Evolutionary conservation across 208 protist genomes (phyloP).

Genomic region (Leishmania major): DNA sequence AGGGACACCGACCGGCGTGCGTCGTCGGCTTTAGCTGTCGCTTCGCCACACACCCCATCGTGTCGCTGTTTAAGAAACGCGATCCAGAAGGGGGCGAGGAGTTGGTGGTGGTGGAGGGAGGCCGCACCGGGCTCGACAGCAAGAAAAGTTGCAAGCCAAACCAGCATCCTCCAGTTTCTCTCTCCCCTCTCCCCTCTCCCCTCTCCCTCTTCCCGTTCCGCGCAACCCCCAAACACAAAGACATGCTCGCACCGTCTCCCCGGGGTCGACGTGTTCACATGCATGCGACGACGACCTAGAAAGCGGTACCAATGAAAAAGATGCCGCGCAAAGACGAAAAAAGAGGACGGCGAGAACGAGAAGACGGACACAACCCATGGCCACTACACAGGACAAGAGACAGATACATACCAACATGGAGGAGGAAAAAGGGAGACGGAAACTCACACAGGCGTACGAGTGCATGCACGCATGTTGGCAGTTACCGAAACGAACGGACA

Average conservation of each 20-base stretch:
- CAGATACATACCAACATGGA: not conserved
- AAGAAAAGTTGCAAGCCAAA: not conserved
- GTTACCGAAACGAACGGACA: not conserved
- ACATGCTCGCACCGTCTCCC: no score
- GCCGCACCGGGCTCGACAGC: not conserved
- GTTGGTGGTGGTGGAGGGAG: not conserved
- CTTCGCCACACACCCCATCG: not conserved
- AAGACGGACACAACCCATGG: not conserved
- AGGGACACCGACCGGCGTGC: not conserved
- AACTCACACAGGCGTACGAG: not conserved
- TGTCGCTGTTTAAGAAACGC: not conserved
- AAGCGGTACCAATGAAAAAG: not conserved
- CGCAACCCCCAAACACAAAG: not conserved
- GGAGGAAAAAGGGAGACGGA: not conserved
- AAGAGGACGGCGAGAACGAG: not conserved
- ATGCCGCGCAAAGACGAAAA: not conserved
- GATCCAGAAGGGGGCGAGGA: not conserved
- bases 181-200: not conserved
- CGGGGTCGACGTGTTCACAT: not conserved
- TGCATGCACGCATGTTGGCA: not conserved
- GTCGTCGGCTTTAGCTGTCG: not conserved
- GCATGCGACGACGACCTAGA: not conserved
- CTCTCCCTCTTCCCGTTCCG: not conserved
- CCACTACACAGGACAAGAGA: not conserved
- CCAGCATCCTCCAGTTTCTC: not conserved